Percentiles rank a stretch among this genome's conserved stretches.
Conservation (phyloP, 75 land plant genomes). For the Larix kaempferi region DNA sequence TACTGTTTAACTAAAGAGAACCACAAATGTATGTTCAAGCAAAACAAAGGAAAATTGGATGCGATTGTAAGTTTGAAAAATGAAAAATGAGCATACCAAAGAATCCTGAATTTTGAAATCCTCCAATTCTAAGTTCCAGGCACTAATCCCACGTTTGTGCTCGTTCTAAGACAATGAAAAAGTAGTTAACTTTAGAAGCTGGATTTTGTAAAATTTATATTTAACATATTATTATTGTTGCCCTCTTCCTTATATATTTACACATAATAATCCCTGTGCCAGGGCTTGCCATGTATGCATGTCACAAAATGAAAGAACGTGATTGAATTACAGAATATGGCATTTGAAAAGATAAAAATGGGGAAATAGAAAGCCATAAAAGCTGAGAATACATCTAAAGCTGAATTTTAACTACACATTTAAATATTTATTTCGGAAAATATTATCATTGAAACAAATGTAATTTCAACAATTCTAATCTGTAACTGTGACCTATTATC, state of each 20-base stretch:
- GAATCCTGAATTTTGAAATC: conserved; percentile 90
- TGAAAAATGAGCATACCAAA: conserved; percentile 43
- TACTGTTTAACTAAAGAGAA: not conserved
- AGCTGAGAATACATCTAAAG: too few relatives aligned
- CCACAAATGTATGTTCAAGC: conserved; percentile 2
- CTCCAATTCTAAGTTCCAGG: conserved; percentile 92
- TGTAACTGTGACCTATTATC: too few relatives aligned
- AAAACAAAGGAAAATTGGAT: not conserved
- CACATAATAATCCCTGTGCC: not conserved
- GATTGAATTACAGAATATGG: not conserved
- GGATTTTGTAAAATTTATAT: not conserved
- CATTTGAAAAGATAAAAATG: not conserved
- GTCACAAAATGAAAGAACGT: not conserved
- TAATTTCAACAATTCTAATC: too few relatives aligned
- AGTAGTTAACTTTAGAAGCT: not conserved
- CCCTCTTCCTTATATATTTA: not conserved
- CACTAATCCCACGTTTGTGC: conserved; percentile 90
- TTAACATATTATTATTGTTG: not conserved
- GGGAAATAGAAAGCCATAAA: too few relatives aligned
- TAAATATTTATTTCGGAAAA: too few relatives aligned
- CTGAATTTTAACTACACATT: too few relatives aligned
- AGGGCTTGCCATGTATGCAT: not conserved
- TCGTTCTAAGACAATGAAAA: conserved; percentile 55
- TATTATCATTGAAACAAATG: too few relatives aligned
- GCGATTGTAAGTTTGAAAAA: not conserved